Evolutionary conservation across 1,139 yeast species (phyloP), one percentile per base, ranked within the genome.

Genomic region (Wickerhamomyces sp.): DNA sequence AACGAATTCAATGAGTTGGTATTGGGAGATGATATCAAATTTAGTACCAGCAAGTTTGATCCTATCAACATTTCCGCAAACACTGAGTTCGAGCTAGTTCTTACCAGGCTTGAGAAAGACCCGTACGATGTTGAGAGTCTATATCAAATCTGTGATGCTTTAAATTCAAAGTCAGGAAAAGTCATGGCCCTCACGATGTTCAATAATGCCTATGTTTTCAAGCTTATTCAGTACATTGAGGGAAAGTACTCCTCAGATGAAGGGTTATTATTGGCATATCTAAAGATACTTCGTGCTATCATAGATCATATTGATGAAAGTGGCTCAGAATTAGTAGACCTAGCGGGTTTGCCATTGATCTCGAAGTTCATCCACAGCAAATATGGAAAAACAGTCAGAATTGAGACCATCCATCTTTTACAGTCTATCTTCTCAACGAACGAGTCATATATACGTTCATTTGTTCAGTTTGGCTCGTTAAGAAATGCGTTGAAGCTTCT

Each of bases 391-490:
- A 62, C 59, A 10, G 67, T 75, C 5, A 66, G 82, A 43, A 51
- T 64, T 14, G 74, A 73, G 53, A 77, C 78, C 8, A 76, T 72
- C 1, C 59, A 62, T 36, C 69, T 80, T 41, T 67, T 80, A 13
- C 62, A 65, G 15, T 40, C 41, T 10, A 58, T 70, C 8, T 68
- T 75, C 41, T 60, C 67, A 27, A 56, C 60, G 7, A 68, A 77
- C 8, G 69, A 68, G 15, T 59, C 63, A 36, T 72, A 76, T 0
- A 57, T 79, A 29, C 71, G 75, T 7, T 69, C 73, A 72, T 76
- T 79, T 53, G 69, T 79, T 4, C 72, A 81, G 4, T 70, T 79
- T 54, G 85, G 85, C 10, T 84, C 85, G 0, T 62, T 81, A 26
- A 66, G 72, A 42, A 67, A 73, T n/a, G 61, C 78, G 34, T 63